Base-by-base conservation (phyloP, 805 yeast species). In the Vanderwaltozyma yarrowii region DNA sequence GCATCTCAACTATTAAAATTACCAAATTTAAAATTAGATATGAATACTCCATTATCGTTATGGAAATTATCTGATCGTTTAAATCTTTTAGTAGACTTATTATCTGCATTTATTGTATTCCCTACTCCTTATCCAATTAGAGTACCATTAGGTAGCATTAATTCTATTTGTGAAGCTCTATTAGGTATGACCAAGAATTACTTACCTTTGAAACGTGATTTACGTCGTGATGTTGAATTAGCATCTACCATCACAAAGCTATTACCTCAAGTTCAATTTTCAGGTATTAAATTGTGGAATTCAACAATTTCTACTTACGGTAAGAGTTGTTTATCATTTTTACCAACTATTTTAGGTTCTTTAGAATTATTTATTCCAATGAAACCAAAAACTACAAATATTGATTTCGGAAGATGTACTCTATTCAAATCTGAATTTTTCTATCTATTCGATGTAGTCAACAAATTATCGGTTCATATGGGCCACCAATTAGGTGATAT, bases 301-400 rank as follows among this genome's bases (percentile, higher is more conserved):
- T 33, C 40, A 8, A 30, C 60, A 20, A 30, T 56, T 3, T 37
- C 40, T 16, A 44, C 40, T 23, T 65, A 54, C 43, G 65, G 61
- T 21, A 62, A 58, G 38, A 37, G 50, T 9, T 44, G 65, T 19
- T 39, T 73, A 14, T 74, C 80, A 6, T 76, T 76, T 45, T 51
- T 74, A 31, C 56, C 62, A 16, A 58, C 66, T n/a, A 60, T 80
- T 14, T 51, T 79, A 13, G 65, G 78, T 2, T 60, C 73, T 21
- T 58, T 80, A 43, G 86, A 81, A 48, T 65, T 71, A 25, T 58
- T 73, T 20, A 61, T 81, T 30, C 87, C 87, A n/a, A 65, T 72
- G 37, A 46, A 45, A 34, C 40, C 42, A 28, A 51, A 51, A n/a
- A 55, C 67, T 38, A 76, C 67, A 40, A 36, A 44, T 1, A 58